phyloP scores from a whole-genome alignment of 148 eudicot genomes.

The Cornus kousa region DNA sequence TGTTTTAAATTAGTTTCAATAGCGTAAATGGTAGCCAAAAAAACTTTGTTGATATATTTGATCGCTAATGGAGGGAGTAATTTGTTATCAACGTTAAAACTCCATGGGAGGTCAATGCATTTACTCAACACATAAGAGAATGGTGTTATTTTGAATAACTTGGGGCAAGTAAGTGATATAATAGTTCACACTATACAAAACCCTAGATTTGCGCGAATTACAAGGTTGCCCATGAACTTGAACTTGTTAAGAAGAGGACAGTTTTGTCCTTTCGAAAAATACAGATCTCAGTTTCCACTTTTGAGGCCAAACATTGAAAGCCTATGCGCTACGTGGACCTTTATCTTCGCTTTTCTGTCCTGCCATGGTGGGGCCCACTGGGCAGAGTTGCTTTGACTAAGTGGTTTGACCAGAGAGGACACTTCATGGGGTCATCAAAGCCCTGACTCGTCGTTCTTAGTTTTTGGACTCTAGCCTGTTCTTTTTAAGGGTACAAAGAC shows the following conservation, averaged over 20 bases:
- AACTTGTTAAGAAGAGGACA: neutral
- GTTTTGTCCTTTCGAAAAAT: neutral
- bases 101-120: too few species aligned
- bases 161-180: too few species aligned
- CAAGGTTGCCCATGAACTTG: neutral
- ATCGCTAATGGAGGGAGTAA: too few species aligned
- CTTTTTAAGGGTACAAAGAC: neutral
- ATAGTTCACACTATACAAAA: too few species aligned
- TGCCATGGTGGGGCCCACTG: neutral
- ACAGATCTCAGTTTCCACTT: neutral
- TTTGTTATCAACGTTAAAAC: too few species aligned
- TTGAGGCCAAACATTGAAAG: neutral
- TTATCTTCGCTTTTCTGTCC: neutral
- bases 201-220: neutral
- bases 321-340: neutral
- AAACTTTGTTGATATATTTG: too few species aligned
- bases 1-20: too few species aligned
- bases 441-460: conserved; percentile 42
- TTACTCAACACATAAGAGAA: too few species aligned
- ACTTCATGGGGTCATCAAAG: neutral
- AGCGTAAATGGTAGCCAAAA: too few species aligned
- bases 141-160: too few species aligned
- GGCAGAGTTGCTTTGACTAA: conserved; percentile 31
- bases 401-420: neutral
- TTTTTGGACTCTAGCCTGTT: conserved; percentile 41